These are phyloP conservation scores for Eucalyptus pauciflora DNA, from an alignment of 345 rosid genomes.

Conservation along the genomic window DNA sequence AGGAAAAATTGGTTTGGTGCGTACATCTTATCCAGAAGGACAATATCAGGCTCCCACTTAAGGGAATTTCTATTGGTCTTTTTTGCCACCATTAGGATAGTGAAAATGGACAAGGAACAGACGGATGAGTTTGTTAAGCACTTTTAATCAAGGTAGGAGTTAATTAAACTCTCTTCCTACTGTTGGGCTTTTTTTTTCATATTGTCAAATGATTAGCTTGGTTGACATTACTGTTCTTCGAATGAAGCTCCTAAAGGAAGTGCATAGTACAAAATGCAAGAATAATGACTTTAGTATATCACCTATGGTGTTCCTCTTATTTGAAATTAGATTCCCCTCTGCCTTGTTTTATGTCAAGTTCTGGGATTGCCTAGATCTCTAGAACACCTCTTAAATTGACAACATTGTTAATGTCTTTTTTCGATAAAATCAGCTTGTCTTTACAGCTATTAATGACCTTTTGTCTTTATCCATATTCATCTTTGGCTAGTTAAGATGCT, in stretches of 20 bases:
- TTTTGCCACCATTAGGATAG: background rate
- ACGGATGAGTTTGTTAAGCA: background rate
- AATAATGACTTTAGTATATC: background rate
- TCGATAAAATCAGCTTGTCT: background rate
- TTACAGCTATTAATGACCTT: background rate
- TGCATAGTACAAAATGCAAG: background rate
- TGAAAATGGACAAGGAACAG: background rate
- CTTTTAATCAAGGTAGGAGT: background rate
- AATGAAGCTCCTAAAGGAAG: background rate
- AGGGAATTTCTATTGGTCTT: background rate
- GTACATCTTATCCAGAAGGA: background rate
- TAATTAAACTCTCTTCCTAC: background rate
- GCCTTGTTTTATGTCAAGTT: background rate
- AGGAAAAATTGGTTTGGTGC: background rate
- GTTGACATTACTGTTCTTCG: background rate
- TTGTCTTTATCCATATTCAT: background rate
- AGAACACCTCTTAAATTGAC: background rate
- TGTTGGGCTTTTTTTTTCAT: background rate
- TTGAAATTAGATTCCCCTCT: background rate
- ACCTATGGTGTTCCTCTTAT: background rate
- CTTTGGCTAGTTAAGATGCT: background rate
- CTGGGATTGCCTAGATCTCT: background rate
- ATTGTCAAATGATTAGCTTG: background rate
- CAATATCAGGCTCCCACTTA: background rate
- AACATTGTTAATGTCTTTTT: background rate